Base-by-base conservation (phyloP, 768 basidiomycete genomes). In the Collybiopsis luxurians region DNA sequence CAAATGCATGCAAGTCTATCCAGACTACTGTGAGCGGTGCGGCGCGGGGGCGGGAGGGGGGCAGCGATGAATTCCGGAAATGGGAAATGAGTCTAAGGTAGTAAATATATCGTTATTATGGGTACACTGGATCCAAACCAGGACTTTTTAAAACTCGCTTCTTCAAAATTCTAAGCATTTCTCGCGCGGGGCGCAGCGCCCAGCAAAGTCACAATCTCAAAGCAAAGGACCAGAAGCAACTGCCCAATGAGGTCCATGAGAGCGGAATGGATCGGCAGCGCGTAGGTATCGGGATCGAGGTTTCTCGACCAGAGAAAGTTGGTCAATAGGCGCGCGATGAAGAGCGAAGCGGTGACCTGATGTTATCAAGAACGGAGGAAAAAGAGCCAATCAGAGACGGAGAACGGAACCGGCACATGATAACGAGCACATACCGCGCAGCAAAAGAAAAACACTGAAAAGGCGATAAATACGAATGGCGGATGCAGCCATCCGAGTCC, bases 201-300 rank as follows among this genome's bases (percentile, higher is more conserved):
- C 17, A 81, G 63, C 24, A 64, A 63, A 1, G 82, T 79, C 2
- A 87, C 86, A 27, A 91, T 71, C 67, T 85, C 80, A 62, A 89
- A 92, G 67, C 88, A 89, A 0, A 81, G 63, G 1, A 92, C 92
- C 9, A 98, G 81, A 7, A 96, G 74, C 21, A 89, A 67, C 67
- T 95, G 90, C 15, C 92, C 92, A 30, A 90, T 71, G 51, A 96
- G 82, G 68, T 95, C 92, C 79, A 95, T 87, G 42, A 92, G 66
- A 0, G 94, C 91, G 11, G 91, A 93, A 61, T 96, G 94, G 26
- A 96, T 82, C 7, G 95, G 95, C n/a, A 98, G 73, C 1, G 93
- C 93, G 67, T 96, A 95, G 72, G 90, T 86, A 68, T 98, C 95
- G 4, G 95, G 95, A 67, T 98, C 95, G 26, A 85, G 76, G 11